phyloP scores from a whole-genome alignment of 495 filamentous ascomycete genomes.

The Aspergillus conjunctus region DNA sequence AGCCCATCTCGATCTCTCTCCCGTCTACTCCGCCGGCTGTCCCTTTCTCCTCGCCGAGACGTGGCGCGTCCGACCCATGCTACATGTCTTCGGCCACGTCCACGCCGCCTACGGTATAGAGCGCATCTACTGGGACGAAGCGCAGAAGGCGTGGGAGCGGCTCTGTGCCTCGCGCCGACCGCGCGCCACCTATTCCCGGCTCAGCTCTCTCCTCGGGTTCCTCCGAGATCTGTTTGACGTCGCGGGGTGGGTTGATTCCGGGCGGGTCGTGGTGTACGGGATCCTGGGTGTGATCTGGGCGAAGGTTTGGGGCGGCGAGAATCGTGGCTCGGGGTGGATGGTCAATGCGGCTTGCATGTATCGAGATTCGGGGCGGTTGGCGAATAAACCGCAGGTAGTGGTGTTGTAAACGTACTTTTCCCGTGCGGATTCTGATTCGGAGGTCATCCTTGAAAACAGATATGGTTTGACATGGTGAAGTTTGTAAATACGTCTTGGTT shows the following conservation, averaged over 20 bases:
- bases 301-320: constrained; percentile 66
- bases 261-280: constrained; percentile 63
- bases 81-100: constrained; percentile 91
- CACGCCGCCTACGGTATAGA: constrained; percentile 68
- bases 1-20: constrained; percentile 72
- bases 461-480: too few relatives aligned
- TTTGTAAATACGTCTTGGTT: too few relatives aligned
- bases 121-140: constrained; percentile 75
- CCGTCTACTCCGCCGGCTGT: constrained; percentile 65
- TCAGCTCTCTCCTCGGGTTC: constrained; percentile 40
- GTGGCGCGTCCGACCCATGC: constrained; percentile 73
- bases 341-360: constrained; percentile 79
- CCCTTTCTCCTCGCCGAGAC: constrained; percentile 71
- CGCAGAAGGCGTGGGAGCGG: constrained; percentile 70
- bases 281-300: constrained; percentile 69
- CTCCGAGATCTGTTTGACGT: constrained; percentile 56
- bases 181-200: constrained; percentile 30
- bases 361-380: constrained; percentile 63
- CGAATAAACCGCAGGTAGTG: constrained; percentile 66
- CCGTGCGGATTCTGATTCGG: too few relatives aligned
- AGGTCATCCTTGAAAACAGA: too few relatives aligned
- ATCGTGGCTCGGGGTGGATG: constrained; percentile 57
- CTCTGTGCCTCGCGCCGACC: constrained; percentile 46
- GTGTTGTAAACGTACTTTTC: constrained; percentile 27
- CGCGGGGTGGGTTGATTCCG: constrained; percentile 62